phyloP scores from a whole-genome alignment of 768 basidiomycete genomes.

The Boletus eberwhitei region DNA sequence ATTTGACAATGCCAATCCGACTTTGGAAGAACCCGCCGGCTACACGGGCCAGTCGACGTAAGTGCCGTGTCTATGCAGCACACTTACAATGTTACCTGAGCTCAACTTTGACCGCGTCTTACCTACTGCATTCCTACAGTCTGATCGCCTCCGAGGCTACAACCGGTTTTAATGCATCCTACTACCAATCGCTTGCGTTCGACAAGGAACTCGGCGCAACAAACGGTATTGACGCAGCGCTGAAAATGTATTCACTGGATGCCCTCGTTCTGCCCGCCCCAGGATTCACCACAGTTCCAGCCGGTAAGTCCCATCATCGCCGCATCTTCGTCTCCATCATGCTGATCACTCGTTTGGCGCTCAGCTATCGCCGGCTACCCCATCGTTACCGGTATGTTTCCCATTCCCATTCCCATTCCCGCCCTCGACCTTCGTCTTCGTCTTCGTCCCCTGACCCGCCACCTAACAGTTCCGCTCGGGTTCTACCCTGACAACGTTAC shows the following conservation, averaged over 20 bases:
- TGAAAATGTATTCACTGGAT: conserved; percentile 44
- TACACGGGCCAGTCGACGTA: conserved; percentile 36
- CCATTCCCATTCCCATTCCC: not conserved
- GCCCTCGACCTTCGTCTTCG: not conserved
- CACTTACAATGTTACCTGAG: not conserved
- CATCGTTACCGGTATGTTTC: conserved; percentile 28
- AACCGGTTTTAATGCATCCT: conserved; percentile 32
- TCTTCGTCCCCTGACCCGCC: not conserved
- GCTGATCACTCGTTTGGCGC: not conserved
- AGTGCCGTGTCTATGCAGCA: conserved; percentile 19
- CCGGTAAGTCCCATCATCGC: conserved; percentile 7
- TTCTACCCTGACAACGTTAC: conserved; percentile 36
- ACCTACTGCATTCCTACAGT: not conserved
- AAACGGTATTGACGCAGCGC: conserved; percentile 51
- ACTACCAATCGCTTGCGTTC: conserved; percentile 42
- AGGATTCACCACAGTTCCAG: conserved; percentile 18
- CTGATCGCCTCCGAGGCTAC: conserved; percentile 26
- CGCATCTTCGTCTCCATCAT: not conserved
- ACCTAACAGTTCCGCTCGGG: conserved; percentile 33
- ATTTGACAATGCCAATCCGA: conserved; percentile 51
- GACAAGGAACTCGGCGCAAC: conserved; percentile 48
- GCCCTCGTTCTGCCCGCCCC: conserved; percentile 47
- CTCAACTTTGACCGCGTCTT: not conserved
- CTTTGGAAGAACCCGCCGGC: conserved; percentile 41
- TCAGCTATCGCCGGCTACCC: conserved; percentile 36